A percentile compares a stretch with the other conserved stretches of the same genome.
phyloP scores from a whole-genome alignment of 306 rosid genomes.

The Hippophae gyantsensis region DNA sequence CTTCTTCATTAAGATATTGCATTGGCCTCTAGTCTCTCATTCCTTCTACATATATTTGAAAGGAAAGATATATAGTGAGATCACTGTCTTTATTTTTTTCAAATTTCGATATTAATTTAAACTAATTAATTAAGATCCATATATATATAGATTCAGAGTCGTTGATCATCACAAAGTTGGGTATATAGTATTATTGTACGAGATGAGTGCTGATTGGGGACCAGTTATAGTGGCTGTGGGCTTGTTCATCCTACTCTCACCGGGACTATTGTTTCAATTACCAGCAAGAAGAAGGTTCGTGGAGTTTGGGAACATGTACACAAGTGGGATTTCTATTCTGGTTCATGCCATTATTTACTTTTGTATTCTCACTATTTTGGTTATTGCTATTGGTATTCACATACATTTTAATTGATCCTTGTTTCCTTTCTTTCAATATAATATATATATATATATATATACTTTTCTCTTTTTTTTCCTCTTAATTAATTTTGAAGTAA shows the following conservation, averaged over 20 bases:
- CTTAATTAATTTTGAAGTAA: no score
- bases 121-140: no score
- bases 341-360: constrained; percentile 80
- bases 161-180: no score
- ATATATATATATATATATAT: background rate
- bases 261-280: constrained; percentile 77
- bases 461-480: background rate
- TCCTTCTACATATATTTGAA: constrained; percentile 21
- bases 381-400: constrained; percentile 85
- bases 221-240: constrained; percentile 72
- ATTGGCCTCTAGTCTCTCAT: constrained; percentile 3
- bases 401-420: constrained; percentile 41
- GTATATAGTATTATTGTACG: background rate
- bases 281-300: constrained; percentile 66
- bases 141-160: no score
- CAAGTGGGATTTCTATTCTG: constrained; percentile 91
- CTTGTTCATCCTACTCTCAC: constrained; percentile 77
- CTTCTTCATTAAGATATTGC: constrained; percentile 68
- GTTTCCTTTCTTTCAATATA: constrained; percentile 1
- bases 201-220: constrained; percentile 89
- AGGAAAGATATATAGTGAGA: background rate
- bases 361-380: constrained; percentile 66
- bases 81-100: constrained; percentile 10
- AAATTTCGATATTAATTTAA: background rate
- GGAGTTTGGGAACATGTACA: constrained; percentile 91